Percentiles rank a stretch among this genome's conserved stretches.
These are phyloP conservation scores for Delonix regia DNA, from an alignment of 306 rosid species.

Conservation along the genomic window DNA sequence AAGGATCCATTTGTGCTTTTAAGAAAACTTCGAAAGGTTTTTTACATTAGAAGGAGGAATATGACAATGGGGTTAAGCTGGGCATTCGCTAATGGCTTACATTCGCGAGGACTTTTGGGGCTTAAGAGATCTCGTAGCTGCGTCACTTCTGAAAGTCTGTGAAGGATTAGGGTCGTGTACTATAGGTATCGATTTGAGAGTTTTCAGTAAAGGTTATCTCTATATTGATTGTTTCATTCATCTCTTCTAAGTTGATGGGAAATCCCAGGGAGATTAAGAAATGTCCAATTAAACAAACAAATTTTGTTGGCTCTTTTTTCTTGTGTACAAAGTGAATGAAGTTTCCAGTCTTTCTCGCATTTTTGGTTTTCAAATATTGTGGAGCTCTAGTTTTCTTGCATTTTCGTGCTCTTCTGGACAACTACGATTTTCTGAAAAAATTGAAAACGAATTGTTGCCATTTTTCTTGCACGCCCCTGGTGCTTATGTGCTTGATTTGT, in stretches of 20 bases:
- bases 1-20: conserved; percentile 40
- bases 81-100: conserved; percentile 34
- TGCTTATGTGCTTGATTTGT: conserved; percentile 36
- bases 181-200: conserved; percentile 39
- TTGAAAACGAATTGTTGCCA: conserved; percentile 31
- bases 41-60: conserved; percentile 27
- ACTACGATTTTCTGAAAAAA: background rate
- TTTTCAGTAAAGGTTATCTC: background rate
- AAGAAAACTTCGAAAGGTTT: conserved; percentile 45
- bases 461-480: conserved; percentile 16
- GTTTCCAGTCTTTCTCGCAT: conserved; percentile 27
- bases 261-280: conserved; percentile 28
- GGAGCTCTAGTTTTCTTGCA: background rate
- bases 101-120: conserved; percentile 32
- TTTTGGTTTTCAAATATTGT: conserved; percentile 26
- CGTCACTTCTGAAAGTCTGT: conserved; percentile 36
- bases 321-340: conserved; percentile 12
- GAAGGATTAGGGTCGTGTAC: conserved; percentile 27
- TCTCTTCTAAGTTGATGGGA: background rate
- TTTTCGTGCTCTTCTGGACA: conserved; percentile 18
- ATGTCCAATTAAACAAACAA: background rate
- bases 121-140: conserved; percentile 52
- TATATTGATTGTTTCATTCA: background rate
- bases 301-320: conserved; percentile 17
- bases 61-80: conserved; percentile 47